Evolutionary conservation across 1,139 yeast species (phyloP).

Genomic region (Sugiyamaella pinicola): DNA sequence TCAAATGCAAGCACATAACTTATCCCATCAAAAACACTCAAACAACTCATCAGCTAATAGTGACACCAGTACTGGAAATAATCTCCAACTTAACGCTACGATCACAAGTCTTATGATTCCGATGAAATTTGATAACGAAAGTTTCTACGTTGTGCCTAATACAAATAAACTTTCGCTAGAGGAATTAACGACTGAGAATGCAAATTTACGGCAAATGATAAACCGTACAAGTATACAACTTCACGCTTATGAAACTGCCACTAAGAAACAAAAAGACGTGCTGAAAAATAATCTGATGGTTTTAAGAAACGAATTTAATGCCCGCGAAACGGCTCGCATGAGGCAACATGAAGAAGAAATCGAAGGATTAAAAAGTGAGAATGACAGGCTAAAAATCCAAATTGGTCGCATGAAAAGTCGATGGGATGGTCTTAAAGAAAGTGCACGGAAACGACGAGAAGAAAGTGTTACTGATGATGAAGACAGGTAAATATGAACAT

Average conservation of each 20-base stretch:
- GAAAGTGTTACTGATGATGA: constrained; percentile 16
- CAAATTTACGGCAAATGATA: constrained; percentile 34
- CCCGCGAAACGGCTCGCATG: constrained; percentile 35
- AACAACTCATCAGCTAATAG: background rate
- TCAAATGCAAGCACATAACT: constrained; percentile 12
- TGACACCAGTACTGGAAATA: constrained; percentile 7
- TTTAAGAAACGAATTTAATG: constrained; percentile 37
- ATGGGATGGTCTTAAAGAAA: constrained; percentile 45
- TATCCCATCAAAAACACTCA: constrained; percentile 1
- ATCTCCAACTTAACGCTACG: background rate
- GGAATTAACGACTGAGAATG: constrained; percentile 33
- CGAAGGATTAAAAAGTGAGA: constrained; percentile 41
- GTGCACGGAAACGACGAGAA: constrained; percentile 41
- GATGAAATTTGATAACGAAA: constrained; percentile 29
- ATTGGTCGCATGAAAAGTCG: constrained; percentile 41
- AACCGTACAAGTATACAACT: constrained; percentile 30
- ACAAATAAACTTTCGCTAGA: constrained; percentile 28
- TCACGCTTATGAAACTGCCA: constrained; percentile 41
- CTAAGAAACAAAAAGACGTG: constrained; percentile 39
- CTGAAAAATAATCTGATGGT: constrained; percentile 38
- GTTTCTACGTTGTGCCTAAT: constrained; percentile 39
- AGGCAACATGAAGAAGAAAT: constrained; percentile 39
- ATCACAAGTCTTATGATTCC: constrained; percentile 17
- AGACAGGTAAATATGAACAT: background rate
- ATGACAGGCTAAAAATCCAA: constrained; percentile 43